A percentile compares a stretch with the other conserved stretches of the same genome.
These are phyloP conservation scores for Penicillium sp. DNA, from an alignment of 2,329 filamentous ascomycete genomes.

Conservation along the genomic window DNA sequence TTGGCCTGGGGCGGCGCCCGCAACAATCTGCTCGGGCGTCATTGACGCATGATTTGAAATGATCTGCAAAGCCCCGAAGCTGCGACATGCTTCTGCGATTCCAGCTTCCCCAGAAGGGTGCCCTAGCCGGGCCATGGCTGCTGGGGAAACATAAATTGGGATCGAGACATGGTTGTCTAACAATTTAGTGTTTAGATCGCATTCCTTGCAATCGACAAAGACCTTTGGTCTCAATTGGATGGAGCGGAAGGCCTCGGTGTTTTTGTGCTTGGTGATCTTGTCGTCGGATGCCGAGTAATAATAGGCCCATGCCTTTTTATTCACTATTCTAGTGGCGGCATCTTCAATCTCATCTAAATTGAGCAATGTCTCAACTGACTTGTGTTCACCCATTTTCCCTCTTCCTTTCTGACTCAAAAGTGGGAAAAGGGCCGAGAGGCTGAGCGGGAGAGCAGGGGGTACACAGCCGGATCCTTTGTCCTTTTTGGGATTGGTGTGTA, in stretches of 20 bases:
- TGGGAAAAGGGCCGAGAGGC: not conserved
- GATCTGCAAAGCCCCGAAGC: slow-evolving; percentile 73
- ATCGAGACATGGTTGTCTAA: slow-evolving; percentile 68
- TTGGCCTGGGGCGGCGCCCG: slow-evolving; percentile 61
- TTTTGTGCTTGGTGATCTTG: slow-evolving; percentile 48
- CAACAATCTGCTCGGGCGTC: slow-evolving; percentile 82
- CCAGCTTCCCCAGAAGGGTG: slow-evolving; percentile 80
- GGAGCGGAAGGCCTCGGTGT: slow-evolving; percentile 36
- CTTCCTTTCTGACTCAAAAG: not conserved
- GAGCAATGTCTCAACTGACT: slow-evolving; percentile 61
- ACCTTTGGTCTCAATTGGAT: slow-evolving; percentile 81
- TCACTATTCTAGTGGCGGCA: slow-evolving; percentile 71
- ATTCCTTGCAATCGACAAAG: slow-evolving; percentile 76
- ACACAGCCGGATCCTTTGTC: not conserved
- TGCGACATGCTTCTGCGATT: slow-evolving; percentile 71
- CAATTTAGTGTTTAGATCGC: slow-evolving; percentile 68
- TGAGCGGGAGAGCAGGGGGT: not conserved
- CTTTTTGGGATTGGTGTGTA: not conserved
- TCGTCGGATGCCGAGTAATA: slow-evolving; percentile 88
- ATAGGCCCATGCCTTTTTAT: slow-evolving; percentile 83
- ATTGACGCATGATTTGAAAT: slow-evolving; percentile 86
- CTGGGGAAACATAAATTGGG: slow-evolving; percentile 77
- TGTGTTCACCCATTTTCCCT: not conserved
- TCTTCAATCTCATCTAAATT: slow-evolving; percentile 86
- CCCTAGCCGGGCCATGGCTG: slow-evolving; percentile 81